phyloP scores from a whole-genome alignment of 2,329 filamentous ascomycete species.

The Thelonectria blattea region DNA sequence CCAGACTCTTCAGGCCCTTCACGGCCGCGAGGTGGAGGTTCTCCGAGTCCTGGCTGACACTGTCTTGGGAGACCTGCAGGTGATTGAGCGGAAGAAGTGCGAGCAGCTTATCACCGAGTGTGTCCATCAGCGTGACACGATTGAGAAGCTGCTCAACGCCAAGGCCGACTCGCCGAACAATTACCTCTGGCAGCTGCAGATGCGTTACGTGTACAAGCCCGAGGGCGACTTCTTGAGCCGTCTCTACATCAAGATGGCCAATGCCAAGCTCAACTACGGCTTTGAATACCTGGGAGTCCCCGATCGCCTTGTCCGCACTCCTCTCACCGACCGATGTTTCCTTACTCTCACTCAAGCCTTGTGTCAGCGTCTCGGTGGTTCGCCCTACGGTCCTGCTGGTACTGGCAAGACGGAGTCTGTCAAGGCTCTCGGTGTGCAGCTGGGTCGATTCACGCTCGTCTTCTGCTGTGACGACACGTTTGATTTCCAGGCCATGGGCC shows the following conservation, averaged over 20 bases:
- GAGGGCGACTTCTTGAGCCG: conserved; percentile 84
- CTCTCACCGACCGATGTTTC: conserved; percentile 97
- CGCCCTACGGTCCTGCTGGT: conserved; percentile 95
- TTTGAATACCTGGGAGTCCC: conserved; percentile 98
- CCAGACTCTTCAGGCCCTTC: conserved; percentile 70
- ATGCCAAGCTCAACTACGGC: conserved; percentile 92
- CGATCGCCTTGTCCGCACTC: conserved; percentile 93
- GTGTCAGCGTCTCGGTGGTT: conserved; percentile 93
- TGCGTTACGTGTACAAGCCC: conserved; percentile 90
- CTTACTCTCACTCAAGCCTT: conserved; percentile 95
- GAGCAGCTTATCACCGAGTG: conserved; percentile 99
- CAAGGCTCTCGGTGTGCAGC: conserved; percentile 94
- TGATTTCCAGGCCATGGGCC: conserved; percentile 99
- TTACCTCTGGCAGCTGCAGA: conserved; percentile 92
- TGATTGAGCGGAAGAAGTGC: conserved; percentile 92
- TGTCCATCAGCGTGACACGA: conserved; percentile 94
- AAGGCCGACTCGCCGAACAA: conserved; percentile 79
- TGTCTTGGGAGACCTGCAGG: conserved; percentile 86
- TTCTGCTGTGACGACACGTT: conserved; percentile 99
- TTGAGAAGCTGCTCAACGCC: conserved; percentile 80
- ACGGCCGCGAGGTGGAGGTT: conserved; percentile 82
- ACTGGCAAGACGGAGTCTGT: conserved; percentile 99
- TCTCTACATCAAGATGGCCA: conserved; percentile 93
- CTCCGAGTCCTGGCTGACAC: conserved; percentile 86
- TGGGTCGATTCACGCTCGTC: conserved; percentile 96